phyloP scores from a whole-genome alignment of 352 stramenopile genomes.

The Elongisporangium anandrum region DNA sequence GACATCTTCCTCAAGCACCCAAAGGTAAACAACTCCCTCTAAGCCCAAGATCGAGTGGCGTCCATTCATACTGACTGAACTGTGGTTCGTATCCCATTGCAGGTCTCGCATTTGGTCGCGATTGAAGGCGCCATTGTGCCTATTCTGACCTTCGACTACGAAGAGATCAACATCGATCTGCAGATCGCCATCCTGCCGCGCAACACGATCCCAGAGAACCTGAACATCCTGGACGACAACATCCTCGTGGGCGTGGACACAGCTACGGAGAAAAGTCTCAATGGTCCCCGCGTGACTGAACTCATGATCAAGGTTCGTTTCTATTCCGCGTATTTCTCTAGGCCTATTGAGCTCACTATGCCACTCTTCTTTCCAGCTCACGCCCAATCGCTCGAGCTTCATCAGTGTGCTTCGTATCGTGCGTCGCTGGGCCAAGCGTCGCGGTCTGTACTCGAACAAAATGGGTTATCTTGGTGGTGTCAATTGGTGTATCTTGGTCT shows the following conservation, averaged over 20 bases:
- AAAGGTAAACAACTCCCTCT: constrained; percentile 74
- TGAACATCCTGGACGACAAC: constrained; percentile 90
- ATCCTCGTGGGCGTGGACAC: constrained; percentile 85
- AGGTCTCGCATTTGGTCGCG: constrained; percentile 54
- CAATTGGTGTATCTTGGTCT: constrained; percentile 98
- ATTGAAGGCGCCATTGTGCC: constrained; percentile 93
- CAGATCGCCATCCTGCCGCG: constrained; percentile 94
- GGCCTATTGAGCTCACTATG: background rate
- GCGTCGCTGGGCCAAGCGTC: constrained; percentile 83
- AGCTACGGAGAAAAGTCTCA: constrained; percentile 87
- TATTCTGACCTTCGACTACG: constrained; percentile 98
- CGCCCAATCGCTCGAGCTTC: constrained; percentile 82
- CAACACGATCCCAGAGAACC: constrained; percentile 85
- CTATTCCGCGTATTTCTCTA: background rate
- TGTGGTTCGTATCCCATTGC: background rate
- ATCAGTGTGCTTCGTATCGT: constrained; percentile 87
- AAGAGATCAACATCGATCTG: constrained; percentile 99
- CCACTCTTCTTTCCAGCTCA: constrained; percentile 27
- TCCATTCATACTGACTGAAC: background rate
- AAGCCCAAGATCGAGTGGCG: constrained; percentile 4
- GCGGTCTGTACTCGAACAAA: constrained; percentile 99
- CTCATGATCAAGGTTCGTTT: constrained; percentile 82
- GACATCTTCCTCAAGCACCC: constrained; percentile 91
- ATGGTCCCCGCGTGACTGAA: constrained; percentile 88
- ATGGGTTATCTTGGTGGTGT: constrained; percentile 98